Evolutionary conservation across 768 basidiomycete genomes (phyloP).

Genomic region (Russula ochroleuca): DNA sequence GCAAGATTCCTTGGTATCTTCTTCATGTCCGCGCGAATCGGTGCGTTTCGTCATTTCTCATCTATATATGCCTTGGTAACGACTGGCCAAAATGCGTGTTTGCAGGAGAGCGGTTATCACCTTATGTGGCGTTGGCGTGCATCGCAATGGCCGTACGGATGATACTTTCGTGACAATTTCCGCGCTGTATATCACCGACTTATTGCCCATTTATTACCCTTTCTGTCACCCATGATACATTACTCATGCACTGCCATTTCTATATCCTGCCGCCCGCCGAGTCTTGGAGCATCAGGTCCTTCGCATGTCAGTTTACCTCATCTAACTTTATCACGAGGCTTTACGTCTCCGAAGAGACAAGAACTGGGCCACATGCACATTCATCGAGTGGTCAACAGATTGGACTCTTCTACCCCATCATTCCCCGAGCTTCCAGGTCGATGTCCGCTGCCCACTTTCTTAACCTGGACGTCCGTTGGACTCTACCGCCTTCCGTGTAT

Average conservation of each 20-base stretch:
- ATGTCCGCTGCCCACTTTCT: neutral
- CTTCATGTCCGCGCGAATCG: conserved; percentile 95
- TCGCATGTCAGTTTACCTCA: too few species aligned
- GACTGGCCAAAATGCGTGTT: neutral
- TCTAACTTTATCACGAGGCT: too few species aligned
- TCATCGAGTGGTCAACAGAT: neutral
- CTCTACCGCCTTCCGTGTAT: neutral
- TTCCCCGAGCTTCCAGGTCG: neutral
- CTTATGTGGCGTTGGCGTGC: conserved; percentile 92
- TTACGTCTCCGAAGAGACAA: too few species aligned
- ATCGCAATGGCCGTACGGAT: conserved; percentile 86
- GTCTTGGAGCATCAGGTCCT: too few species aligned
- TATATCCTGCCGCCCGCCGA: too few species aligned
- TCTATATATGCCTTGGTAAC: neutral
- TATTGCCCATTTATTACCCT: neutral
- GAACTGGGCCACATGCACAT: neutral
- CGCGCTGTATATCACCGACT: neutral
- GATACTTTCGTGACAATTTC: conserved; percentile 38
- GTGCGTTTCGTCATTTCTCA: conserved; percentile 41
- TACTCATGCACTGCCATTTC: neutral
- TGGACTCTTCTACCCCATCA: neutral
- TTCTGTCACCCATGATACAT: neutral
- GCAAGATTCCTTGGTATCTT: conserved; percentile 83
- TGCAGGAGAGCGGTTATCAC: conserved; percentile 88
- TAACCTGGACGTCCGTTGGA: neutral